Evolutionary conservation across 1,139 yeast genomes (phyloP), one percentile per base, ranked within the genome.

Genomic region (Yamadazyma taylorii): DNA sequence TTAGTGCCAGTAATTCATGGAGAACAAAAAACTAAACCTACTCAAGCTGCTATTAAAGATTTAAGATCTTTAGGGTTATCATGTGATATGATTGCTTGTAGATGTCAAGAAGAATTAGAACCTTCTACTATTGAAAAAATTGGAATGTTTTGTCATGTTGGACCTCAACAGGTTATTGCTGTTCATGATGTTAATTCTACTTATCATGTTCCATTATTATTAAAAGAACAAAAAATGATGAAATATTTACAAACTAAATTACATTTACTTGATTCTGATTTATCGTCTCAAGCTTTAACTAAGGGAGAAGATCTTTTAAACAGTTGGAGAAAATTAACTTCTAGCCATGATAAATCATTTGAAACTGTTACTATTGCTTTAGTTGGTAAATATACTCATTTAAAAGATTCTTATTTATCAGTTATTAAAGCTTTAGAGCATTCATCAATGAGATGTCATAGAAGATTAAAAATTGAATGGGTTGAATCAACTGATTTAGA

Each of bases 71-170:
- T 92, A 48, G 99, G 99, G 52, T 77, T 94, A 60, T 79, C 85
- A 31, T 97, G 98, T 12, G 97, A 94, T 63, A 85, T 92, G 79
- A 88, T 92, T 68, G 98, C 97, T 41, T 92, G 97, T 72, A 82
- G 99, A 73, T 92, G 98, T 72, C 78, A 88, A 43, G 86, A 85
- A 52, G 78, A 78, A 56, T 77, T 92, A 55, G 96, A 86, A 55
- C 69, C 69, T 39, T 79, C 90, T 48, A 89, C 97, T 25, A 87
- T 85, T 58, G 94, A 86, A 47, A 92, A 92, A 69, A 92, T 92
- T 58, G 94, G 97, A 43, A 92, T 94, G 98, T 92, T 92, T 69
- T 92, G 98, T 66, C 98, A 94, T 59, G 98, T 92, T 51, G 97
- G 97, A 17, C 89, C 95, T 17, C 89, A 90, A 41, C 98, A 94